Percentiles rank a stretch among this genome's conserved stretches.
These are phyloP conservation scores for Aureobasidium sp. DNA, from an alignment of 2,329 filamentous ascomycete genomes.

Conservation along the genomic window DNA sequence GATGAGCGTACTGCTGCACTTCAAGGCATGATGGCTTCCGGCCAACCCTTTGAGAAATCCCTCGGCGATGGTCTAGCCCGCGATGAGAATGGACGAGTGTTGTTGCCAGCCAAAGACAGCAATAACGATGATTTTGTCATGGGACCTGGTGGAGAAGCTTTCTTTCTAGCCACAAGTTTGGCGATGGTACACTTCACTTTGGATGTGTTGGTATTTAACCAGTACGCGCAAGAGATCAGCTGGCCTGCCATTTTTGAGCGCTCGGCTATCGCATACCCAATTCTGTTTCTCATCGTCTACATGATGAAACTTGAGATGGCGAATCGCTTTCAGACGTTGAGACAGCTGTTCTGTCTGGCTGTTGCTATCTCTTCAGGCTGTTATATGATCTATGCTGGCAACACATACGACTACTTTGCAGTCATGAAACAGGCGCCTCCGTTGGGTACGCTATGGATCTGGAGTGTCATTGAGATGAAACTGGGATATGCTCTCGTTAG, in stretches of 20 bases:
- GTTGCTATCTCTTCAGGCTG: slow-evolving; percentile 59
- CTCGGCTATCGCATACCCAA: slow-evolving; percentile 39
- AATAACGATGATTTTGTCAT: slow-evolving; percentile 37
- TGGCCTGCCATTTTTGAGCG: slow-evolving; percentile 52
- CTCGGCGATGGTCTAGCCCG: slow-evolving; percentile 26
- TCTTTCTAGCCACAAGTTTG: slow-evolving; percentile 51
- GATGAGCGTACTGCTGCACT: slow-evolving; percentile 47
- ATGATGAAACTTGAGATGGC: slow-evolving; percentile 36
- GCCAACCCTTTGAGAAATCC: slow-evolving; percentile 47
- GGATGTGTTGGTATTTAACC: slow-evolving; percentile 70
- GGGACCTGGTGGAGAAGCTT: slow-evolving; percentile 40
- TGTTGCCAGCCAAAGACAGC: slow-evolving; percentile 20
- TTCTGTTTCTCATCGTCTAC: slow-evolving; percentile 40
- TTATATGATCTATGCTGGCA: slow-evolving; percentile 76
- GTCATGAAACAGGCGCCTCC: slow-evolving; percentile 91
- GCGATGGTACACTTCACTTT: slow-evolving; percentile 69
- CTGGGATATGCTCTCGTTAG: slow-evolving; percentile 58
- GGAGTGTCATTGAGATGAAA: slow-evolving; percentile 82
- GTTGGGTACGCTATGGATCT: slow-evolving; percentile 84
- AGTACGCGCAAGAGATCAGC: slow-evolving; percentile 59
- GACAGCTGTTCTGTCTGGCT: slow-evolving; percentile 54
- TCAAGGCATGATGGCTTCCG: slow-evolving; percentile 28
- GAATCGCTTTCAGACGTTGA: slow-evolving; percentile 37
- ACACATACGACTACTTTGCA: slow-evolving; percentile 71
- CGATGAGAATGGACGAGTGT: slow-evolving; percentile 30